Percentiles rank a stretch among this genome's conserved stretches.
Evolutionary conservation across 2,329 filamentous ascomycete genomes (phyloP).

Genomic region (Botryotinia globosa): DNA sequence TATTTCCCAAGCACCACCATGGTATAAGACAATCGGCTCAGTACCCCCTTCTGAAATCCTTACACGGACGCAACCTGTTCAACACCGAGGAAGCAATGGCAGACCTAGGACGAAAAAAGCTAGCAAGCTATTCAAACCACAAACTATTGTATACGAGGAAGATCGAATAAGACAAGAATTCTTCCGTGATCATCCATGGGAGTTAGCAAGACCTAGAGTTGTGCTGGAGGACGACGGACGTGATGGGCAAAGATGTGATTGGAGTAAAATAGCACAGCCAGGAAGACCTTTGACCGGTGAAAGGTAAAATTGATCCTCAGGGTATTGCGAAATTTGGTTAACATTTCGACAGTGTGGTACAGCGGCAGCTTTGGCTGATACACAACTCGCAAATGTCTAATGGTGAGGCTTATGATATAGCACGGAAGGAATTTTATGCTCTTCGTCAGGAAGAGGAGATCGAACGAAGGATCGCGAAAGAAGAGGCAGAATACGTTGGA

Average conservation of each 20-base stretch:
- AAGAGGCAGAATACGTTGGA: conserved; percentile 82
- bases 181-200: conserved; percentile 95
- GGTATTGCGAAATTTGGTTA: background rate
- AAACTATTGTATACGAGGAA: conserved; percentile 75
- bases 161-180: conserved; percentile 78
- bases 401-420: conserved; percentile 76
- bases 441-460: conserved; percentile 80
- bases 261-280: conserved; percentile 72
- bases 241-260: conserved; percentile 73
- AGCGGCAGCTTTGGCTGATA: conserved; percentile 86
- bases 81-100: conserved; percentile 41
- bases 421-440: conserved; percentile 86
- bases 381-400: conserved; percentile 58
- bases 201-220: conserved; percentile 82
- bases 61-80: conserved; percentile 51
- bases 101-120: conserved; percentile 53
- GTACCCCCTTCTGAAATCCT: conserved; percentile 57
- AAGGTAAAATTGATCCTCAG: conserved; percentile 53
- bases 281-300: conserved; percentile 79
- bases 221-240: conserved; percentile 83
- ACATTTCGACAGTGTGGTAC: conserved; percentile 67
- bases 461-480: conserved; percentile 74
- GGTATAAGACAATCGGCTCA: conserved; percentile 37
- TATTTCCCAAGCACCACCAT: conserved; percentile 39
- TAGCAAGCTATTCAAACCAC: conserved; percentile 77